Base-by-base conservation (phyloP, 495 filamentous ascomycete species). In the Venustampulla echinocandica region DNA sequence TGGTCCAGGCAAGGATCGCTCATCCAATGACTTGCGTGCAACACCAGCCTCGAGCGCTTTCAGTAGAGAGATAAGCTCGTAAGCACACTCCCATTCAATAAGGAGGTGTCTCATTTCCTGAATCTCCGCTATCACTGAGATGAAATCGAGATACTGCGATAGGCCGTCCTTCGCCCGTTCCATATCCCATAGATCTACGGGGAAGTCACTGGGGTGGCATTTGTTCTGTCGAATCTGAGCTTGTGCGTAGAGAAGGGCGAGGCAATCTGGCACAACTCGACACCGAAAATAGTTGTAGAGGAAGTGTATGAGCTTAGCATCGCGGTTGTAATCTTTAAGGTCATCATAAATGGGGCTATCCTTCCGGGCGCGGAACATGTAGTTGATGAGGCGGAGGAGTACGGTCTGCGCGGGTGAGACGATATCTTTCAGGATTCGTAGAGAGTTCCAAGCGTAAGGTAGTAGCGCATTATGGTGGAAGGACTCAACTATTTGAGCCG, bases 171-270 rank as follows among this genome's bases (percentile, higher is more conserved):
- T 74, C 17, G 74, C 88, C 14, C 90, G 79, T 59, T 96, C 90
- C 81, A 96, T 92, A 58, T 96, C 90, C 90, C 90, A 96, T 23
- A 90, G 75, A 54, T 96, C 92, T 32, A 95, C 79, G 3, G 90
- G 90, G 57, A 95, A 96, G 61, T 94, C 89, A 21, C 43, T 42
- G 0, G 82, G 78, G 15, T 77, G 63, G 6, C 78, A 79, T 42
- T 69, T 63, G 34, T 74, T 75, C n/a, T 69, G 69, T 18, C 85
- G 80, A 42, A 95, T 92, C 54, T 93, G 81, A n/a, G 84, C 84
- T 66, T 96, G 90, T 11, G 93, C 75, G 54, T 88, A 87, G 65
- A 96, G 92, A 25, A 96, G 68, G n/a, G 87, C 87, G 49, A 85
- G 85, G 9, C 87, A 93, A 53, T 95, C 88, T 3, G 90, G 90